These are phyloP conservation scores for Globisporangium spinosum DNA, from an alignment of 352 stramenopile species.

Conservation along the genomic window DNA sequence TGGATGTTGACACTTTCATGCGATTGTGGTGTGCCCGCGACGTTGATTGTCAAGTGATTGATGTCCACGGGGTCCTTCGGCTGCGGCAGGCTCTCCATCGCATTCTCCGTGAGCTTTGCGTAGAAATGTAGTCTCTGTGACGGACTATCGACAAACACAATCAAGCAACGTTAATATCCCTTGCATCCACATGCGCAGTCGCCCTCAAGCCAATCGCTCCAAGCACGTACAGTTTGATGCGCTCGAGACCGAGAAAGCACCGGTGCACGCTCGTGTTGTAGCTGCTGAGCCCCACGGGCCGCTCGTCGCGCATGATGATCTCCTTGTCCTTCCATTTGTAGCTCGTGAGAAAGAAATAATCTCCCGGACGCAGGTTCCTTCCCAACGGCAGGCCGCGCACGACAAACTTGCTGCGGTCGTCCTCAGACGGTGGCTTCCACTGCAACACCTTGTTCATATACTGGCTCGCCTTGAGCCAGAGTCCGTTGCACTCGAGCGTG, in stretches of 20 bases:
- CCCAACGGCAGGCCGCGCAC: conserved; percentile 74
- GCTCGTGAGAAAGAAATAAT: conserved; percentile 88
- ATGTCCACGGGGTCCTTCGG: conserved; percentile 55
- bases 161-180: conserved; percentile 1
- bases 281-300: conserved; percentile 69
- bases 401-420: conserved; percentile 86
- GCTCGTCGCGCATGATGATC: conserved; percentile 76
- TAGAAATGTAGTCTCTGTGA: conserved; percentile 78
- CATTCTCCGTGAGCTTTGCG: conserved; percentile 75
- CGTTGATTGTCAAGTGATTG: conserved; percentile 61
- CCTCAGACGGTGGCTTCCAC: conserved; percentile 81
- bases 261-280: conserved; percentile 85
- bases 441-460: conserved; percentile 78
- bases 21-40: conserved; percentile 40
- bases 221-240: conserved; percentile 61
- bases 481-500: conserved; percentile 83
- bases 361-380: conserved; percentile 61
- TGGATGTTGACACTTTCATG: conserved; percentile 19
- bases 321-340: conserved; percentile 88
- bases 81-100: conserved; percentile 57
- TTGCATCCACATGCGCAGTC: neutral
- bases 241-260: conserved; percentile 78
- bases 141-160: conserved; percentile 25
- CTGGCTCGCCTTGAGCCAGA: conserved; percentile 73
- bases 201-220: neutral